These are phyloP conservation scores for Microbotryum violaceum DNA, from an alignment of 1,284 basidiomycete genomes.

Conservation along the genomic window DNA sequence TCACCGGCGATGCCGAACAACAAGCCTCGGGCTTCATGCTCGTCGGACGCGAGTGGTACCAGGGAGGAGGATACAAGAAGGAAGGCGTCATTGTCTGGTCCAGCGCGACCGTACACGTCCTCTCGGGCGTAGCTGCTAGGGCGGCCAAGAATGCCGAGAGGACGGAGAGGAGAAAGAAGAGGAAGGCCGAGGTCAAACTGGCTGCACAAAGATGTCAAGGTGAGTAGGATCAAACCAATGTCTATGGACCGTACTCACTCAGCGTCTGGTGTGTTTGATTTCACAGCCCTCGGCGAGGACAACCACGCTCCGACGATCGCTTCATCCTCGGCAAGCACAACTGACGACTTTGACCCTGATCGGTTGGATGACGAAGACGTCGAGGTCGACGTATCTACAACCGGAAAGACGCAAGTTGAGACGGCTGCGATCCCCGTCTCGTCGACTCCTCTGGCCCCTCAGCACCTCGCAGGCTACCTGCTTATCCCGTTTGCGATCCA, in stretches of 20 bases:
- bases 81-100: conserved; percentile 32
- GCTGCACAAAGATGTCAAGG: not conserved
- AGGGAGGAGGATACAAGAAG: conserved; percentile 12
- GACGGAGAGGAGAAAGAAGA: conserved; percentile 12
- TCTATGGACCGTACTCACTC: too few relatives aligned
- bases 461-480: conserved; percentile 31
- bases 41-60: conserved; percentile 33
- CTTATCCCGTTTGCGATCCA: conserved; percentile 27
- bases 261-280: conserved; percentile 4
- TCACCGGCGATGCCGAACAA: conserved; percentile 12
- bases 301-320: conserved; percentile 1
- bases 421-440: not conserved
- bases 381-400: not conserved
- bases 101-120: conserved; percentile 24
- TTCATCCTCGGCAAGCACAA: not conserved
- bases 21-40: conserved; percentile 28
- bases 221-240: not conserved
- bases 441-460: conserved; percentile 10
- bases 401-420: conserved; percentile 6
- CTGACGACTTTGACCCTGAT: not conserved
- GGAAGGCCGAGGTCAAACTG: not conserved
- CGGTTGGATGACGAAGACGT: not conserved
- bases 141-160: conserved; percentile 9
- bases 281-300: conserved; percentile 7
- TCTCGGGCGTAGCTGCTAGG: conserved; percentile 19